Base-by-base conservation (phyloP, 257 asterid genomes). In the Sherardia arvensis region DNA sequence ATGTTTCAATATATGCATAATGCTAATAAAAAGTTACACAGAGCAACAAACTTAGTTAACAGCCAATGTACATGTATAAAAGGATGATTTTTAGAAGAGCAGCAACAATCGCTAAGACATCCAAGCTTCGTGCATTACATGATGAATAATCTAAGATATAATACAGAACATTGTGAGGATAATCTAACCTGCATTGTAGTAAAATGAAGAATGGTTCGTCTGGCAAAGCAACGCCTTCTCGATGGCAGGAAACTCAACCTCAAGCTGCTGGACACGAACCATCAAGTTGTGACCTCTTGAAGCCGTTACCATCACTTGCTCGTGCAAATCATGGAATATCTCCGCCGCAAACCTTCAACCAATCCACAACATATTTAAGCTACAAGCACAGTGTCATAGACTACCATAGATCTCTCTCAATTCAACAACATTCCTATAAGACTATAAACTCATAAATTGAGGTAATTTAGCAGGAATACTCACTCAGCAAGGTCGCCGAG, bases 401-500 rank as follows among this genome's bases (percentile, higher is more conserved):
- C 23, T 27, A 28, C 40, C 40, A 21, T 0, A 18, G 43, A 58
- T 27, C 61, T 26, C 60, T 56, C 61, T 27, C 2, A 55, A 55
- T 26, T 55, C n/a, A 5, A 12, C 32, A 1, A 54, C 26, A 26
- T 40, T 3, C 61, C 62, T 20, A 28, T 2, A 28, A 57, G 17
- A 20, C 20, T 1, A 57, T 3, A 28, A 57, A 14, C 8, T 28
- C 38, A 56, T 28, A 21, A 26, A 11, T n/a, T 36, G 12, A 2
- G 30, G 7, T 23, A 67, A 48, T 17, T 8, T 18, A 56, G 5
- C 15, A 17, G 43, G 23, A 60, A 12, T 40, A 81, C 94, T 81
- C 59, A 91, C 99, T 89, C 95, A 3, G 97, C 96, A 8, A 92
- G 93, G 85, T 92, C 99, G 11, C 99, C 97, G 34, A 92, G 95